Percentiles rank a stretch among this genome's conserved stretches.
Evolutionary conservation across 1,139 yeast species (phyloP).

Genomic region (Protomyces arabidopsidicola): DNA sequence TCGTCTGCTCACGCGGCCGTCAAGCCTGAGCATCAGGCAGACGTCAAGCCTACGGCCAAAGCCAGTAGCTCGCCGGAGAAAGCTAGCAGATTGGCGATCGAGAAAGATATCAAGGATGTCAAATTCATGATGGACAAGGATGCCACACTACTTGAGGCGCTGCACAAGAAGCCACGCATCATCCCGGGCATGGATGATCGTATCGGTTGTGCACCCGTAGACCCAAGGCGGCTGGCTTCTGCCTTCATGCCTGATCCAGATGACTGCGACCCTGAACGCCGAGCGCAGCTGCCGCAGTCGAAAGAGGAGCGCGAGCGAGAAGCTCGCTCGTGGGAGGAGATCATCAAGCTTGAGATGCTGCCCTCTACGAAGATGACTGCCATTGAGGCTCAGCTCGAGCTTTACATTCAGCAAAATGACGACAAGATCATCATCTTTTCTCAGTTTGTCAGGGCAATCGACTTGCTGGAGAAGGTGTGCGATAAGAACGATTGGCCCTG

Average conservation of each 20-base stretch:
- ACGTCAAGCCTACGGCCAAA: not conserved
- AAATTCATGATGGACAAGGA: not conserved
- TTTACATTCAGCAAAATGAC: conserved; percentile 73
- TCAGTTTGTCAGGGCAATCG: conserved; percentile 94
- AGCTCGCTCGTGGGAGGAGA: conserved; percentile 36
- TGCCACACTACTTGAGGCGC: not conserved
- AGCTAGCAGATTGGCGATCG: not conserved
- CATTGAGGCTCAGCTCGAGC: conserved; percentile 82
- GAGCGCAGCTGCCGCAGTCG: not conserved
- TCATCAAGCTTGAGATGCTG: conserved; percentile 80
- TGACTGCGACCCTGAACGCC: not conserved
- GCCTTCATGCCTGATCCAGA: not conserved
- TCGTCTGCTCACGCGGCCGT: not conserved
- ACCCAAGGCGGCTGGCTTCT: not conserved
- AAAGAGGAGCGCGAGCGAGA: conserved; percentile 11
- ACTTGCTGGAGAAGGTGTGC: conserved; percentile 71
- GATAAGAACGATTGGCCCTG: not conserved
- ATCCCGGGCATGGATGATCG: not conserved
- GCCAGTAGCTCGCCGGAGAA: not conserved
- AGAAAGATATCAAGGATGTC: not conserved
- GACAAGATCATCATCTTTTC: conserved; percentile 95
- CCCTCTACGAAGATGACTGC: conserved; percentile 97
- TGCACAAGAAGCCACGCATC: not conserved
- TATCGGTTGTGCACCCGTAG: not conserved
- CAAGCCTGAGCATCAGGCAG: not conserved